Conservation (phyloP, 2,329 filamentous ascomycete species). For the Fonsecaea pedrosoi region DNA sequence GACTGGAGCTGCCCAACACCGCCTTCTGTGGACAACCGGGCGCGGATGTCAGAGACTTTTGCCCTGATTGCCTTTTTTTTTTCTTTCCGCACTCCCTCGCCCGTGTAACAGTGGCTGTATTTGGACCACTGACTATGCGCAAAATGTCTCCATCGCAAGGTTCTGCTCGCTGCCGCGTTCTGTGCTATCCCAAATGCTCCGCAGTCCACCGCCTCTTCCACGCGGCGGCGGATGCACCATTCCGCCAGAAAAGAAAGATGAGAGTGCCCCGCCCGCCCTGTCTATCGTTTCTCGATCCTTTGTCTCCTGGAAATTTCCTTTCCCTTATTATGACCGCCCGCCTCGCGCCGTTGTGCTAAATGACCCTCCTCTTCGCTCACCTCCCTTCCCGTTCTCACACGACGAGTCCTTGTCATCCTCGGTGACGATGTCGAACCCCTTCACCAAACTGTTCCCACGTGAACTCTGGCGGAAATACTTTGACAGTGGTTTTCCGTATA, state of each 20-base stretch:
- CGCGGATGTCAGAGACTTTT: slow-evolving; percentile 37
- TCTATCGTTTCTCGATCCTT: slow-evolving; percentile 27
- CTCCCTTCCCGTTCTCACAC: slow-evolving; percentile 28
- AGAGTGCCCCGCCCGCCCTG: slow-evolving; percentile 30
- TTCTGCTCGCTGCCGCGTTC: slow-evolving; percentile 32
- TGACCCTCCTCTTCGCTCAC: slow-evolving; percentile 32
- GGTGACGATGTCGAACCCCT: slow-evolving; percentile 32
- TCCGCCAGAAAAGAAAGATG: slow-evolving; percentile 27
- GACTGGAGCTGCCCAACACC: slow-evolving; percentile 33
- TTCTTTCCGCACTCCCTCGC: slow-evolving; percentile 31
- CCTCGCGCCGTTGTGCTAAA: slow-evolving; percentile 24
- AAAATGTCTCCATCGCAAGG: slow-evolving; percentile 29
- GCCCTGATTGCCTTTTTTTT: slow-evolving; percentile 26
- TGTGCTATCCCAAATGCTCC: slow-evolving; percentile 30
- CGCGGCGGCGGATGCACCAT: slow-evolving; percentile 36
- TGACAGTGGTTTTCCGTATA: slow-evolving; percentile 60
- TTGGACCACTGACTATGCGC: slow-evolving; percentile 31
- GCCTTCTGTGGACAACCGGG: slow-evolving; percentile 34
- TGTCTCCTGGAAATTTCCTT: slow-evolving; percentile 37
- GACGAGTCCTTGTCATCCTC: slow-evolving; percentile 13
- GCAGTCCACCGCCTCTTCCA: slow-evolving; percentile 37
- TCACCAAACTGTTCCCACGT: slow-evolving; percentile 28
- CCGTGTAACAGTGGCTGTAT: slow-evolving; percentile 36
- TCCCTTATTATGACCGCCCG: slow-evolving; percentile 31
- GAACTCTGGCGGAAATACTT: slow-evolving; percentile 37